Evolutionary conservation across 345 rosid species (phyloP).

Genomic region (Draba incana): DNA sequence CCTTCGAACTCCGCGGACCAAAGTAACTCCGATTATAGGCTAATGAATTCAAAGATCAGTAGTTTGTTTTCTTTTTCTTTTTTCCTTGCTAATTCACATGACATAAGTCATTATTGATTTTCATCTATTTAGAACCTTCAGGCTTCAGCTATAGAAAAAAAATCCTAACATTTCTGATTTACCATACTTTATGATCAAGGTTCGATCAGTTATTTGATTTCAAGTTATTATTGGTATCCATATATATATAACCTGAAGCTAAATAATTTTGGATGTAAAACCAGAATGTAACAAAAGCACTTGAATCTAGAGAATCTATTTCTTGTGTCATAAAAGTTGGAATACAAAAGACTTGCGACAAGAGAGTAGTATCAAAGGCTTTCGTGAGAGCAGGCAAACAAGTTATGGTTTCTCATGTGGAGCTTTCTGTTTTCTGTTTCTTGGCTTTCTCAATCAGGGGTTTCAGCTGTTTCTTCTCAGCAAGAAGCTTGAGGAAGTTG

Average conservation of each 20-base stretch:
- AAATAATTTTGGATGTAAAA: neutral
- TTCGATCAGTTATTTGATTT: too few relatives aligned
- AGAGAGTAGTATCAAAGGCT: constrained; percentile 2
- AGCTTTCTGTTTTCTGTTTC: constrained; percentile 78
- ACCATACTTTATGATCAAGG: too few relatives aligned
- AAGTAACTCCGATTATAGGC: too few relatives aligned
- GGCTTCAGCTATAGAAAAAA: too few relatives aligned
- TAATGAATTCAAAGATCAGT: too few relatives aligned
- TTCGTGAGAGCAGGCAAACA: constrained; percentile 16
- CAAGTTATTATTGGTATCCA: too few relatives aligned
- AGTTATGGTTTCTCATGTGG: constrained; percentile 43
- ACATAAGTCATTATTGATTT: too few relatives aligned
- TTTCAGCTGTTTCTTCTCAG: constrained; percentile 98
- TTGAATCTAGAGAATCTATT: constrained; percentile 34
- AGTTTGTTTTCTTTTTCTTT: too few relatives aligned
- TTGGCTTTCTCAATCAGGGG: constrained; percentile 97
- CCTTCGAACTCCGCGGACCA: constrained; percentile 31
- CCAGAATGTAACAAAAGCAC: neutral
- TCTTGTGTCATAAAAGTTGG: constrained; percentile 22
- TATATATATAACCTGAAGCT: neutral
- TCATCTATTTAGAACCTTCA: too few relatives aligned
- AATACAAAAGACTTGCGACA: constrained; percentile 2
- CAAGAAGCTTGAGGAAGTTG: constrained; percentile 94
- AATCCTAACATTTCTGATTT: too few relatives aligned
- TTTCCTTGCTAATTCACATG: too few relatives aligned